These are phyloP conservation scores for Crucibulum laeve DNA, from an alignment of 768 basidiomycete species.

Conservation along the genomic window DNA sequence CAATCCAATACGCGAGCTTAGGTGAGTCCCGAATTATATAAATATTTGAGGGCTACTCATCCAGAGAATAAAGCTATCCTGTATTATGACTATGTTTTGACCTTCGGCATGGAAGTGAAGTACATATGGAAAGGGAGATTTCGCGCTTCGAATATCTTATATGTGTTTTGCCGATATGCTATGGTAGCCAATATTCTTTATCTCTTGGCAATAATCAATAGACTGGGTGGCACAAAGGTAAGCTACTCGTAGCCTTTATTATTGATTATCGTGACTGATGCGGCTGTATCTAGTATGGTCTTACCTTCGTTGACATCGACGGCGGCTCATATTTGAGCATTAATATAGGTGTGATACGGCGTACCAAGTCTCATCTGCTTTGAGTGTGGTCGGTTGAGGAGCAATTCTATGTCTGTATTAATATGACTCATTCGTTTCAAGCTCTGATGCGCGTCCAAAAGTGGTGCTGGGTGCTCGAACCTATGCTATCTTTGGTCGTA, in stretches of 20 bases:
- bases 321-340: too few relatives aligned
- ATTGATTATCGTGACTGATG: too few relatives aligned
- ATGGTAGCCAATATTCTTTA: slow-evolving; percentile 21
- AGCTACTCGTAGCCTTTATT: background rate
- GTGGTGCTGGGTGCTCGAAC: slow-evolving; percentile 15
- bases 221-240: background rate
- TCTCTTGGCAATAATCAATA: slow-evolving; percentile 13
- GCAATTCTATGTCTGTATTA: background rate
- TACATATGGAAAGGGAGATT: slow-evolving; percentile 19
- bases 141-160: slow-evolving; percentile 16
- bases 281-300: too few relatives aligned
- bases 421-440: background rate
- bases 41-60: background rate
- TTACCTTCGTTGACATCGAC: too few relatives aligned
- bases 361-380: background rate
- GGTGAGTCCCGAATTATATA: background rate
- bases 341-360: background rate
- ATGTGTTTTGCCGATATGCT: slow-evolving; percentile 22
- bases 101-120: slow-evolving; percentile 17
- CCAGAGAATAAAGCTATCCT: background rate
- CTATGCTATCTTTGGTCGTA: slow-evolving; percentile 13
- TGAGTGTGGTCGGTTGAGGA: background rate
- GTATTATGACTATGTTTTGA: slow-evolving; percentile 21
- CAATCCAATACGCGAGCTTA: background rate
- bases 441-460: slow-evolving; percentile 10